A percentile compares a stretch with the other conserved stretches of the same genome.
These are phyloP conservation scores for Fagus sylvatica DNA, from an alignment of 306 rosid genomes.

Conservation along the genomic window DNA sequence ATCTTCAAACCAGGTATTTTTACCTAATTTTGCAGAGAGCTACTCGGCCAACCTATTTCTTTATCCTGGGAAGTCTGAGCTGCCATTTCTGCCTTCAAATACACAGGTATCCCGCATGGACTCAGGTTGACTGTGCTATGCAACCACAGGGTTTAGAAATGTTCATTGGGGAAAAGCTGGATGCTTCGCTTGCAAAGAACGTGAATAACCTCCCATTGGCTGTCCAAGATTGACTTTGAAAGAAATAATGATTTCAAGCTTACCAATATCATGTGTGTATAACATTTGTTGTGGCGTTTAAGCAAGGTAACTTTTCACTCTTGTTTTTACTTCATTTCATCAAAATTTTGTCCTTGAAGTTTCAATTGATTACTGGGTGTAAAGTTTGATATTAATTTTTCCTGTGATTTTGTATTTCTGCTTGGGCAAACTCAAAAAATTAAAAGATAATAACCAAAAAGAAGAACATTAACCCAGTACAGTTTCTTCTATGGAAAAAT, in stretches of 20 bases:
- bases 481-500: not conserved
- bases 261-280: not conserved
- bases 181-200: conserved; percentile 59
- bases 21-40: conserved; percentile 57
- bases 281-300: not conserved
- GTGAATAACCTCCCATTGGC: conserved; percentile 29
- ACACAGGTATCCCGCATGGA: conserved; percentile 64
- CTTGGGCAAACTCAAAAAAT: not conserved
- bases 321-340: not conserved
- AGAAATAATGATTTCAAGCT: conserved; percentile 10
- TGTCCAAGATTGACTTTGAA: conserved; percentile 43
- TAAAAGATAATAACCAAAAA: not conserved
- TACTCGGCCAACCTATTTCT: conserved; percentile 89
- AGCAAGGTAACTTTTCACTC: conserved; percentile 26
- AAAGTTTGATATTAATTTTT: not conserved
- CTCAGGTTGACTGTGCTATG: not conserved
- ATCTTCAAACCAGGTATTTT: conserved; percentile 16
- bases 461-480: not conserved
- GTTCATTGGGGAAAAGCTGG: conserved; percentile 59
- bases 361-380: not conserved
- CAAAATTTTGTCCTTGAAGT: not conserved
- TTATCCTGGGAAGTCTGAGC: conserved; percentile 91
- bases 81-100: conserved; percentile 86
- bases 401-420: not conserved
- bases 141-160: not conserved